Evolutionary conservation across 495 filamentous ascomycete species (phyloP), one percentile per base, ranked within the genome.

Genomic region (Halenospora varia): DNA sequence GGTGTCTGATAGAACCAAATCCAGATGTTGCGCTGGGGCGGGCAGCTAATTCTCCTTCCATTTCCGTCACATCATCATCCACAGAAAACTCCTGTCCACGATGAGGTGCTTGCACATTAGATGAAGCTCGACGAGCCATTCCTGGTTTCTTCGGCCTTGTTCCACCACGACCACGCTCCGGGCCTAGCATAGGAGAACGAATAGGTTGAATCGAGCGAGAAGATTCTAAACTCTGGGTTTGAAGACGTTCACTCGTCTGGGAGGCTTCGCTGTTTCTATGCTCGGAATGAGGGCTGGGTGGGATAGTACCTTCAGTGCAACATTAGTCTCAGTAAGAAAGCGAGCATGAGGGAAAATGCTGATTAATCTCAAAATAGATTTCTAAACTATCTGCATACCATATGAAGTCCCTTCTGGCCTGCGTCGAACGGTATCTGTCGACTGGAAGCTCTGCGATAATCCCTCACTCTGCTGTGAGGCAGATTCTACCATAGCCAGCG

Each of bases 11-110:
- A 49, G 53, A 25, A 47, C 67, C 54, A 68, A 68, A 62, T 3
- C 65, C 65, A 35, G 64, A 66, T 1, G 59, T 46, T 46, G 60
- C 61, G 25, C 75, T 69, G 6, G 55, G 55, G n/a, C 57, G 54
- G 17, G 25, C n/a, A n/a, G n/a, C 56, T 41, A 74, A 41, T 59
- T 84, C 85, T 25, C 71, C 76, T 66, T 94, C 88, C 23, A 96
- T 84, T 70, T 99, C 94, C 47, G 82, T 77, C 20, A 86, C 79
- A 68, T 89, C 91, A 70, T 99, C 94, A 64, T 99, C 94, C 19
- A 90, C 92, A 9, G 92, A 96, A 70, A 97, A 99, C 60, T 90
- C 83, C 67, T 90, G 89, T 13, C 91, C 88, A 60, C 87, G 86
- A 62, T 92, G 84, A 17, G 90, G 91, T 15, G 81, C 78, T 56